Evolutionary conservation across 345 rosid species (phyloP), one percentile per base, ranked within the genome.

Genomic region (Ceriops tagal): DNA sequence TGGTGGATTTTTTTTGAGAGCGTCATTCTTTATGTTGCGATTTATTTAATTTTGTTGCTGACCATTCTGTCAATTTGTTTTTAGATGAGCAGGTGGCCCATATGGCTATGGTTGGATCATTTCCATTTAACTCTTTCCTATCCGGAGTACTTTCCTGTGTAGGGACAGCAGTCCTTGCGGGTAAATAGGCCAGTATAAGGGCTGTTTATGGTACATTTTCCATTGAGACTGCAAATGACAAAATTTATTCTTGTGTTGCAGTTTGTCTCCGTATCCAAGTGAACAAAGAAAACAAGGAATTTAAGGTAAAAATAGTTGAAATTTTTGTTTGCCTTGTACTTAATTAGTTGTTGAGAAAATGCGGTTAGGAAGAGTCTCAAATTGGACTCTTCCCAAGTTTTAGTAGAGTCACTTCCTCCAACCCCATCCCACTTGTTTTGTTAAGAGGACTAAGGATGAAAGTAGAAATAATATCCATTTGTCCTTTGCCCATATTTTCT

Each of bases 241-340:
- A 0, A 21, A 58, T 68, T 43, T 16, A 58, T 39, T 60, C 39
- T 43, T 28, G 31, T 61, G 49, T 66, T 51, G 11, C 88, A 96
- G 99, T 96, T 67, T 96, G 99, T 82, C 99, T 96, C 62, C 91
- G 98, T 34, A 92, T 96, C 76, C 99, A 96, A 77, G 98, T 96
- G 85, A 96, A 96, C 91, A 96, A 92, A 71, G 99, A 96, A 78
- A 96, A 96, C 89, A 96, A 92, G 83, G 99, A 96, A 71, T 89
- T 92, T 77, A 89, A 89, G 93, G 97, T 89, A 71, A 27, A 65
- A 68, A 22, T 62, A 53, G 18, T 31, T 20, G 16, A 15, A 13
- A 35, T 2, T 18, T 24, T 39, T 39, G 10, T 53, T 63, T 11
- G 30, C 46, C 59, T 53, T 24, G 4, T 66, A 49, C 58, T 64